Evolutionary conservation across 176 grass and related monocot genomes (phyloP), one percentile per base, ranked within the genome.

Genomic region (Typha latifolia): DNA sequence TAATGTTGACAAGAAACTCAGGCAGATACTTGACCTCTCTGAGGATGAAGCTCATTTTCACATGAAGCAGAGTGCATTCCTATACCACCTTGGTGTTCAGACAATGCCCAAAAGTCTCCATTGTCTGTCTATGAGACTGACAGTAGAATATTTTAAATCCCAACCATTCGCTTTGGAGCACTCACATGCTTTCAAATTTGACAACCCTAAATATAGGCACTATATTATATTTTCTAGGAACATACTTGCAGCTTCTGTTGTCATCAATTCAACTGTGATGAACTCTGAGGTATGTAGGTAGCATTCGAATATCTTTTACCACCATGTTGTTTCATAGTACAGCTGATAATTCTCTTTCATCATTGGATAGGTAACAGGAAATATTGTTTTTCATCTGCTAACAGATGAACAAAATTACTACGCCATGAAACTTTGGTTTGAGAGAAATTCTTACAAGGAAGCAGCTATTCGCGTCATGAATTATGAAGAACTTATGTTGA

Each of bases 11-110:
- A 68, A 80, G 66, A 95, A 95, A 82, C 82, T 95, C 52, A 83
- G 86, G 51, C 91, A 90, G 71, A 51, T 90, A 63, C 78, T 95
- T 61, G 86, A 87, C 66, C 62, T 90, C 66, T 87, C 91, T 43
- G 84, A 95, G 84, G 86, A 90, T 65, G 86, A 95, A 79, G 87
- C 81, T 70, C 77, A 95, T 82, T 95, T 95, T 65, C 86, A 95
- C 79, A 82, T 72, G 72, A 82, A 85, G 66, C 84, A 90, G 86
- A 95, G 91, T 69, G 86, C 86, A 73, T 82, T 82, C 81, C 72
- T 87, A 1, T 84, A 95, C 63, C 91, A 87, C 77, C 75, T 95
- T 32, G 91, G 78, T 7, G 86, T 73, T 59, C 84, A 90, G 64
- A 95, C 91, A 56, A 84, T 82, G 47, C 84, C 86, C 12, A 90